Percentiles rank a stretch among this genome's conserved stretches.
Conservation (phyloP, 2,329 filamentous ascomycete genomes). For the Phialophora verrucosa region DNA sequence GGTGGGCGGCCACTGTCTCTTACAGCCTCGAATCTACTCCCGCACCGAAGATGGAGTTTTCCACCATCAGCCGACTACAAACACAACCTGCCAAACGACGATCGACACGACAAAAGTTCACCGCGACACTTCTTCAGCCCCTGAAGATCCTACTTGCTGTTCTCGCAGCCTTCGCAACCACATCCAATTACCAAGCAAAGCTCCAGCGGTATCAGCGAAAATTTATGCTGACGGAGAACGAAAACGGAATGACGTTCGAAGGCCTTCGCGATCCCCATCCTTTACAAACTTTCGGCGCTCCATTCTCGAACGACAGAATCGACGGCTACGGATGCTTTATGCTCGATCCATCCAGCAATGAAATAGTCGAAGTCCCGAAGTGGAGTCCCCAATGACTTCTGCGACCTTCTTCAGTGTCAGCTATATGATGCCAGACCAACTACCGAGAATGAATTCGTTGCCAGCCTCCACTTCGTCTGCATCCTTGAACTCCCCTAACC, state of each 20-base stretch:
- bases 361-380: not conserved
- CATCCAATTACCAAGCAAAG: not conserved
- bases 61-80: no score
- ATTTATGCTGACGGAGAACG: constrained; percentile 1
- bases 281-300: not conserved
- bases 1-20: no score
- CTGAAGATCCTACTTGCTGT: no score
- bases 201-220: not conserved
- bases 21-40: no score
- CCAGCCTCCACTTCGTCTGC: not conserved
- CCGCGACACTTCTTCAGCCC: no score
- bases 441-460: not conserved
- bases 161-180: not conserved
- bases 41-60: no score
- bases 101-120: no score
- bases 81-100: no score
- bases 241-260: constrained; percentile 7
- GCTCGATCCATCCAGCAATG: not conserved
- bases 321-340: not conserved
- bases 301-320: no score
- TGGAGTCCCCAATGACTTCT: not conserved
- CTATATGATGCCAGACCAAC: not conserved
- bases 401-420: not conserved
- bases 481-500: not conserved
- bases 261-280: not conserved